Evolutionary conservation across 495 filamentous ascomycete species (phyloP).

Genomic region (Aspergillus nanangensis): DNA sequence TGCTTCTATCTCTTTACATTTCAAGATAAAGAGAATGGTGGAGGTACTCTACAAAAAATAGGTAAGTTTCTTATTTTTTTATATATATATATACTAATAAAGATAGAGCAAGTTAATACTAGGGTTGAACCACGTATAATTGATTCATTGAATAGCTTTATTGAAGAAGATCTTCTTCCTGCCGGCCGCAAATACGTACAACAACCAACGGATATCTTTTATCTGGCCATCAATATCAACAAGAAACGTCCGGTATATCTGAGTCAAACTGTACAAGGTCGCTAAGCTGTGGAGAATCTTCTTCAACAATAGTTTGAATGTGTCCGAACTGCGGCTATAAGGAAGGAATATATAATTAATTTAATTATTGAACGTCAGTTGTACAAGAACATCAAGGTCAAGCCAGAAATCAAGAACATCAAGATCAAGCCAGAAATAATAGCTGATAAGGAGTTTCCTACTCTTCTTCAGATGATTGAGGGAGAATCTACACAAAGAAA

Average conservation of each 20-base stretch:
- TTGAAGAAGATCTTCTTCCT: background rate
- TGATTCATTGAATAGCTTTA: background rate
- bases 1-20: background rate
- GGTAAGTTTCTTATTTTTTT: background rate
- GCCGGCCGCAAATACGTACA: background rate
- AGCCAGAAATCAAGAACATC: background rate
- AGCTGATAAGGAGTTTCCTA: too few species aligned
- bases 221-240: background rate
- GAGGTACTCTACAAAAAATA: background rate
- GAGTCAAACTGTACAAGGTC: background rate
- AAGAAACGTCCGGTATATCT: background rate
- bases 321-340: background rate
- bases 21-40: background rate
- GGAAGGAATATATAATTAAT: background rate
- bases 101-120: background rate
- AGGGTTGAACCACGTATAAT: background rate
- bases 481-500: background rate
- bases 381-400: background rate
- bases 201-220: background rate
- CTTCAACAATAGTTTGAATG: background rate
- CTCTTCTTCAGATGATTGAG: too few species aligned
- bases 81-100: conserved; percentile 1
- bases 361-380: background rate
- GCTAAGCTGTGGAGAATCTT: background rate
- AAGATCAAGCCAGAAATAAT: background rate